Evolutionary conservation across 2,329 filamentous ascomycete species (phyloP).

Genomic region (Fusarium chaquense): DNA sequence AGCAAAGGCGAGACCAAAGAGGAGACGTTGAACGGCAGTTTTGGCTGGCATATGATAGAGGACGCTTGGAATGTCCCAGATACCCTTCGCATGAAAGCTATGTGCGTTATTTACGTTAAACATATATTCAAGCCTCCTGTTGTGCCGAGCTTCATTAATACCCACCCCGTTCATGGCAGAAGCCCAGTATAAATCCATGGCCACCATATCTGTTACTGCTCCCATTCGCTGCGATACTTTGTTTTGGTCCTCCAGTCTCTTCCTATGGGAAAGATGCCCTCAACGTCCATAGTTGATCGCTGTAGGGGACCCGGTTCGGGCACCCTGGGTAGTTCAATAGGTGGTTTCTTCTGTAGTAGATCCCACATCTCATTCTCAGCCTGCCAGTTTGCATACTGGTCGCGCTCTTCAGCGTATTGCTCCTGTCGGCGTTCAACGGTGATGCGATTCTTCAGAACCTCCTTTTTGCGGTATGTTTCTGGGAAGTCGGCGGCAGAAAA

Average conservation of each 20-base stretch:
- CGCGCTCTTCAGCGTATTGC: slow-evolving; percentile 57
- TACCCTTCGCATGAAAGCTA: slow-evolving; percentile 25
- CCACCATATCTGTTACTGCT: slow-evolving; percentile 40
- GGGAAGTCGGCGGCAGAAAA: slow-evolving; percentile 58
- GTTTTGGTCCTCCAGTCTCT: slow-evolving; percentile 56
- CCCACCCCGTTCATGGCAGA: not conserved
- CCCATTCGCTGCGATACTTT: slow-evolving; percentile 59
- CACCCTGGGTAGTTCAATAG: slow-evolving; percentile 50
- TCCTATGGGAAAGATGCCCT: slow-evolving; percentile 53
- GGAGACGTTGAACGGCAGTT: slow-evolving; percentile 43
- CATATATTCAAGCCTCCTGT: not conserved
- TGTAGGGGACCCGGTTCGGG: slow-evolving; percentile 47
- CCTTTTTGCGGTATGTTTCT: slow-evolving; percentile 52
- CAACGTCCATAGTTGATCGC: slow-evolving; percentile 50
- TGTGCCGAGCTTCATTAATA: not conserved
- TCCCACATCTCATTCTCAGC: slow-evolving; percentile 62
- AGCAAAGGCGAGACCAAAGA: slow-evolving; percentile 51
- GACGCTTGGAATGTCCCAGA: slow-evolving; percentile 11
- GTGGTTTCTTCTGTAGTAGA: slow-evolving; percentile 56
- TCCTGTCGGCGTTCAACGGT: slow-evolving; percentile 58
- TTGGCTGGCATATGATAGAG: not conserved
- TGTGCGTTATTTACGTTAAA: not conserved
- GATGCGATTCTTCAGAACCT: slow-evolving; percentile 56
- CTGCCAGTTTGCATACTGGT: slow-evolving; percentile 55
- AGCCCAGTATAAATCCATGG: not conserved